These are phyloP conservation scores for Phytophthora sp. DNA, from an alignment of 352 stramenopile genomes.

Conservation along the genomic window DNA sequence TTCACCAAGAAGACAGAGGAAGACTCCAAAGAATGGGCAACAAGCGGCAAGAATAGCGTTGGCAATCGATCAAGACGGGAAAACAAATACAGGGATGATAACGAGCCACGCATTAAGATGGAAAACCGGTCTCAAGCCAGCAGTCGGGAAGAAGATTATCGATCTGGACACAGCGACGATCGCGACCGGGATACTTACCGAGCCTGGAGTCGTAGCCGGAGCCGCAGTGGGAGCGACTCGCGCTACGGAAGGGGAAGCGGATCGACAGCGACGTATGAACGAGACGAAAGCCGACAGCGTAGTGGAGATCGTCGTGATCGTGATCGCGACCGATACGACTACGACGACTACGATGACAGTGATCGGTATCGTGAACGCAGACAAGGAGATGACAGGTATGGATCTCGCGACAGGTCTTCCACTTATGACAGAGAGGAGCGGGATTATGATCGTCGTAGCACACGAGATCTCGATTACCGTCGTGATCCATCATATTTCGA, in stretches of 20 bases:
- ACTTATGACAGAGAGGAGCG: conserved; percentile 38
- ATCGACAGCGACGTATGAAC: conserved; percentile 25
- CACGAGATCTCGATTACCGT: conserved; percentile 43
- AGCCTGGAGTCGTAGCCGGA: conserved; percentile 31
- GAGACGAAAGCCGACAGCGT: conserved; percentile 21
- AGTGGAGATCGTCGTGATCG: conserved; percentile 31
- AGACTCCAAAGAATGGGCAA: conserved; percentile 60
- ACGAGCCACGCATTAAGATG: conserved; percentile 42
- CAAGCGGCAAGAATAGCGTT: conserved; percentile 32
- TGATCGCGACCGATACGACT: conserved; percentile 38
- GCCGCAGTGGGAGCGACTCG: conserved; percentile 19
- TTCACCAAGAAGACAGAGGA: conserved; percentile 75
- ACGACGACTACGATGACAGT: conserved; percentile 41
- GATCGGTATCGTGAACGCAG: conserved; percentile 41
- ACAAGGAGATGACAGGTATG: conserved; percentile 36
- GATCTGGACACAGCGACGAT: conserved; percentile 13
- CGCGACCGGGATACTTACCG: conserved; percentile 33
- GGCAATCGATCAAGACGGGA: conserved; percentile 18
- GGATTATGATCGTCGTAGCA: conserved; percentile 45
- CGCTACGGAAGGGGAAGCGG: conserved; percentile 16
- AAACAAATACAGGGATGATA: conserved; percentile 27
- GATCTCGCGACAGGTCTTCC: conserved; percentile 34
- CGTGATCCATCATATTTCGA: conserved; percentile 44
- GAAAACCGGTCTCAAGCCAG: conserved; percentile 29
- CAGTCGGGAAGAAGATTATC: conserved; percentile 30